Conservation (phyloP, 2,329 filamentous ascomycete species). For the Ceratocystiopsis brevicomis region DNA sequence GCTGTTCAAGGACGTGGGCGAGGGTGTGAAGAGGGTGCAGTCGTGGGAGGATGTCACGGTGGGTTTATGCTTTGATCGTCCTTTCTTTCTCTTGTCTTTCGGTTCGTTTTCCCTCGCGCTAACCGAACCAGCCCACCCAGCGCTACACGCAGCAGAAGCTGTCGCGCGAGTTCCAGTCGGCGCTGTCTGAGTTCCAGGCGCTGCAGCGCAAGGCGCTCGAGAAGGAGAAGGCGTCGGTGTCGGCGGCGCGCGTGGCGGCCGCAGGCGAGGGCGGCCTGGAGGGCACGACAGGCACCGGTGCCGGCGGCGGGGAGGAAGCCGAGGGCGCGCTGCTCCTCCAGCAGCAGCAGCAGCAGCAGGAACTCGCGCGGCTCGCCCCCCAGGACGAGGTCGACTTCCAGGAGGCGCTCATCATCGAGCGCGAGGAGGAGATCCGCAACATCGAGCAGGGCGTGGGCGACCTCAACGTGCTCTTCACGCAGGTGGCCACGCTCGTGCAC, state of each 20-base stretch:
- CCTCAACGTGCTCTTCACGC: conserved; percentile 87
- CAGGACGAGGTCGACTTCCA: conserved; percentile 97
- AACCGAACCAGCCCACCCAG: conserved; percentile 55
- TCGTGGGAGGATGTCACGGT: conserved; percentile 71
- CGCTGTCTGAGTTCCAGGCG: conserved; percentile 75
- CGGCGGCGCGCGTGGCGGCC: conserved; percentile 62
- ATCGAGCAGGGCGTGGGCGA: conserved; percentile 95
- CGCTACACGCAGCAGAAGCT: conserved; percentile 94
- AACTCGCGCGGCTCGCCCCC: conserved; percentile 62
- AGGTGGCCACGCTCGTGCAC: conserved; percentile 92
- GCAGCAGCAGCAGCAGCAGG: conserved; percentile 41
- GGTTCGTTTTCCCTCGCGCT: neutral
- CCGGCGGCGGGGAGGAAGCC: conserved; percentile 13
- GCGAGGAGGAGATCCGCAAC: conserved; percentile 89
- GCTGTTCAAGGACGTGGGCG: conserved; percentile 78
- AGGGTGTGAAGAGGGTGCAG: conserved; percentile 83
- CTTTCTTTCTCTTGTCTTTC: neutral
- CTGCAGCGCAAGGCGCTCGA: conserved; percentile 83
- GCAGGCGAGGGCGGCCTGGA: no score
- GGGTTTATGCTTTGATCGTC: conserved; percentile 16
- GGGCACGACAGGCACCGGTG: conserved; percentile 35
- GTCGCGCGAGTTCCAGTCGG: conserved; percentile 77
- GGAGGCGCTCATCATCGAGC: conserved; percentile 84
- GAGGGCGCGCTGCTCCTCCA: conserved; percentile 13
- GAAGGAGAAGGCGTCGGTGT: conserved; percentile 74